Percentiles rank a stretch among this genome's conserved stretches.
Evolutionary conservation across 768 basidiomycete species (phyloP).

Genomic region (Glaciozyma antarctica): DNA sequence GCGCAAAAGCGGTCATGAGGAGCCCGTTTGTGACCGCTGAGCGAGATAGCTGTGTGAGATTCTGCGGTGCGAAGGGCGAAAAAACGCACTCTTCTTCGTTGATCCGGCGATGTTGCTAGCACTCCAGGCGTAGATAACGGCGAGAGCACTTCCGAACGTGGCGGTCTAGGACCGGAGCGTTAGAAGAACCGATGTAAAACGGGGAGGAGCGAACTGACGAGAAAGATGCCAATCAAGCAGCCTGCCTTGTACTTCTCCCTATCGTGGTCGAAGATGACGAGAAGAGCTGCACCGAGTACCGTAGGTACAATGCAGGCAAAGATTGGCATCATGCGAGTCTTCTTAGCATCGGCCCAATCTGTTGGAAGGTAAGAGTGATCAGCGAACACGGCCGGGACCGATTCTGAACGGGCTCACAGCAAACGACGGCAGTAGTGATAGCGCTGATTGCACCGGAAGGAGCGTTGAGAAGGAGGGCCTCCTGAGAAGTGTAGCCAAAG

Average conservation of each 20-base stretch:
- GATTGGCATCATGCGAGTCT: constrained; percentile 8
- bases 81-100: constrained; percentile 49
- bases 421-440: constrained; percentile 43
- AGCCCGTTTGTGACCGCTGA: too few species aligned
- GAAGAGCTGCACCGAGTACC: constrained; percentile 50
- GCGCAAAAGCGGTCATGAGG: constrained; percentile 1
- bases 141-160: constrained; percentile 55
- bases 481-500: constrained; percentile 46
- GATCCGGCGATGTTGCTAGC: constrained; percentile 57
- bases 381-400: neutral
- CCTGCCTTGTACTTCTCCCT: constrained; percentile 44
- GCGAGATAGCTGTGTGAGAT: constrained; percentile 1
- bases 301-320: constrained; percentile 35
- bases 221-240: constrained; percentile 48
- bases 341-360: neutral
- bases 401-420: constrained; percentile 2
- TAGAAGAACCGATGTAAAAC: neutral
- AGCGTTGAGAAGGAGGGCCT: constrained; percentile 53
- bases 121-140: constrained; percentile 56
- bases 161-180: constrained; percentile 41
- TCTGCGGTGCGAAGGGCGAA: neutral
- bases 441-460: constrained; percentile 51
- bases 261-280: constrained; percentile 48
- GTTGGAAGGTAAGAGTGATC: neutral
- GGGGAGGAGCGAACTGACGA: neutral